These are phyloP conservation scores for Galerina sulciceps DNA, from an alignment of 768 basidiomycete genomes.

Conservation along the genomic window DNA sequence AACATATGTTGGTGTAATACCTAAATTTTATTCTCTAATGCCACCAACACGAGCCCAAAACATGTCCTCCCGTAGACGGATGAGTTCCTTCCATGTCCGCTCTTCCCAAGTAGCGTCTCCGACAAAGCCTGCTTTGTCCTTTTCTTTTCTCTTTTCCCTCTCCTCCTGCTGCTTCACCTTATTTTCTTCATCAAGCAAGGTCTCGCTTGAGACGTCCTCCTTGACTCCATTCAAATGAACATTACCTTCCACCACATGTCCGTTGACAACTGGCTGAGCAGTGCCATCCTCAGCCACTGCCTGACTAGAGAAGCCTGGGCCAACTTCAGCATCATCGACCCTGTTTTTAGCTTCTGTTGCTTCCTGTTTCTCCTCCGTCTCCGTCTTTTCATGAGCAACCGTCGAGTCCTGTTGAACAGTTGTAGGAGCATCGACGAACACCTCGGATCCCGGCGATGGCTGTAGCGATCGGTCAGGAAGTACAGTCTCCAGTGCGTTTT, in stretches of 20 bases:
- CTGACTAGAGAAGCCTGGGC: too few relatives aligned
- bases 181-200: neutral
- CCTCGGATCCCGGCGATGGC: slow-evolving; percentile 13
- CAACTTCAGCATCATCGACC: too few relatives aligned
- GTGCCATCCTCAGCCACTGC: too few relatives aligned
- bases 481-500: too few relatives aligned
- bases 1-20: too few relatives aligned
- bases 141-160: slow-evolving; percentile 16
- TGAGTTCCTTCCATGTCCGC: slow-evolving; percentile 80
- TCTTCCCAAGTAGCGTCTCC: slow-evolving; percentile 84
- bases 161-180: slow-evolving; percentile 7
- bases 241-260: too few relatives aligned
- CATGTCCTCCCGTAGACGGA: slow-evolving; percentile 78
- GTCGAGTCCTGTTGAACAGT: neutral
- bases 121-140: slow-evolving; percentile 47
- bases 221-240: neutral
- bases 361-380: neutral
- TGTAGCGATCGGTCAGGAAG: neutral
- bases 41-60: slow-evolving; percentile 84
- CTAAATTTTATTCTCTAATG: slow-evolving; percentile 24
- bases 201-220: neutral
- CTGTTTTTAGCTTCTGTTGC: neutral
- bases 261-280: neutral
- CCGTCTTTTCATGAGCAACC: neutral
- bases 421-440: slow-evolving; percentile 22